Evolutionary conservation across 2,329 filamentous ascomycete genomes (phyloP).

Genomic region (Penicillium frequentans): DNA sequence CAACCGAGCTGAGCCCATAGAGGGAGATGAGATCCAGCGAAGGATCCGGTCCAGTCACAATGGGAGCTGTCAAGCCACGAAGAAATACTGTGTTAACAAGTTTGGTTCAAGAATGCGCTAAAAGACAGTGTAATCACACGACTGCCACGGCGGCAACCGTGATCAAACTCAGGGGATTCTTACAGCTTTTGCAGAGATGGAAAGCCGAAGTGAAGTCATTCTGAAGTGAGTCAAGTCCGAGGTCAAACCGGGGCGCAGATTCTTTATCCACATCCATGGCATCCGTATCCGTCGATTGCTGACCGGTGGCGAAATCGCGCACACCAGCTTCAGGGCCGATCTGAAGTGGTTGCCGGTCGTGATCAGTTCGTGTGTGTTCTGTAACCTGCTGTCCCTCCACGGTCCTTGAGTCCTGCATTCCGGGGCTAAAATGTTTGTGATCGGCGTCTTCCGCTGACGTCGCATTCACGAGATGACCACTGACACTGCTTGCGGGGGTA

Average conservation of each 20-base stretch:
- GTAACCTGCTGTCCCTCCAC: constrained; percentile 21
- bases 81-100: constrained; percentile 45
- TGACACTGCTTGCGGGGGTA: constrained; percentile 48
- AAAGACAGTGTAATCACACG: constrained; percentile 27
- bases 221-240: constrained; percentile 45
- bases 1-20: constrained; percentile 57
- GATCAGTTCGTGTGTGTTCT: constrained; percentile 36
- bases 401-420: constrained; percentile 22
- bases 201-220: constrained; percentile 48
- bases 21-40: constrained; percentile 60
- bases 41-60: constrained; percentile 55
- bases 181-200: constrained; percentile 53
- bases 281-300: constrained; percentile 24
- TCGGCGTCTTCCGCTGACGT: constrained; percentile 37
- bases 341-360: constrained; percentile 31
- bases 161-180: constrained; percentile 46
- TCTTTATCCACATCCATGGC: constrained; percentile 43
- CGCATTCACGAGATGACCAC: constrained; percentile 33
- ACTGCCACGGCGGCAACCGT: constrained; percentile 31
- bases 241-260: constrained; percentile 19
- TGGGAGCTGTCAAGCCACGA: constrained; percentile 41
- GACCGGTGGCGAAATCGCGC: constrained; percentile 21
- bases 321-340: constrained; percentile 16
- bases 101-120: constrained; percentile 31
- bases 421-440: constrained; percentile 31